Evolutionary conservation across 164 flowering plant genomes (phyloP), one percentile per base, ranked within the genome.

Genomic region (Stephania yunnanensis): DNA sequence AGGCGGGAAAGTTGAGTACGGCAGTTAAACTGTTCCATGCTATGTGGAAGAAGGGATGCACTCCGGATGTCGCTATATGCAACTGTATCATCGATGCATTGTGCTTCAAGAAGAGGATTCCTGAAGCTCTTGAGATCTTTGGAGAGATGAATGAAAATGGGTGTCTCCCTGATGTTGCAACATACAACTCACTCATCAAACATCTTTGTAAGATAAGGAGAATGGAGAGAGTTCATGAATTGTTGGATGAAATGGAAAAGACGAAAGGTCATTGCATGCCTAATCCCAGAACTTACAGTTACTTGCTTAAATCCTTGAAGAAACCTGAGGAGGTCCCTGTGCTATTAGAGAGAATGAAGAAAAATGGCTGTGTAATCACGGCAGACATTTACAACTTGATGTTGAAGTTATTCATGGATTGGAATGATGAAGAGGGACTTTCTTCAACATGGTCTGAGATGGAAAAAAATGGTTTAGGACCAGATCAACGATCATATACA

Each of bases 61-160:
- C 76, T 8, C 97, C 94, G 0, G 98, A 95, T 84, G 97, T 86
- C 15, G 82, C 87, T 0, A 92, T 89, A n/a, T 92, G 98, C 79
- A 95, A 93, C 76, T 86, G 86, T 46, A 80, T 95, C 29, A 92
- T 95, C 6, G 92, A 92, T 78, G 95, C 90, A 0, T 83, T 93
- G 80, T 95, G 99, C 82, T 95, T 92, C 85, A 93, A 95, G 89
- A 95, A 93, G 83, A 87, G 87, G 82, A 84, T 95, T 30, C 95
- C 94, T 1, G 87, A 91, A 77, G 98, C 98, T 52, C 83, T 92
- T 74, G 85, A 81, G 10, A 83, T 95, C 22, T 85, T 93, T 46
- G 30, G 72, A 65, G 92, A 86, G 64, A 93, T 93, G 99, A 87
- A 85, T 29, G 91, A 86, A 50, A 76, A 77, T 73, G 90, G 85